A percentile compares a stretch with the other conserved stretches of the same genome.
Conservation (phyloP, 2,329 filamentous ascomycete genomes). For the Beauveria varroae region DNA sequence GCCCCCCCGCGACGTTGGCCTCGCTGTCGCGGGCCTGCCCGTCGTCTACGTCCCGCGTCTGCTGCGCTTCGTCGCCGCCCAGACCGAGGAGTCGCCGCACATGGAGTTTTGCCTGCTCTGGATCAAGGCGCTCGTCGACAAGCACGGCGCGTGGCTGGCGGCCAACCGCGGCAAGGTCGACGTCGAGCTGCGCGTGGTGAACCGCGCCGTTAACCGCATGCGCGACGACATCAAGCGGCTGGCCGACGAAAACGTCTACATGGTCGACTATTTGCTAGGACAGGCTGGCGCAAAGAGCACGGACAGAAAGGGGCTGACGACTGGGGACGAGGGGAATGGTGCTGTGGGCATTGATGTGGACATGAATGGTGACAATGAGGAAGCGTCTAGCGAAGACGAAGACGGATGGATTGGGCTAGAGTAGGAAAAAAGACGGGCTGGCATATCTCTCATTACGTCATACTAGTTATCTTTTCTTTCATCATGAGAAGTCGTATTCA, state of each 20-base stretch:
- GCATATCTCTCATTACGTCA: slow-evolving; percentile 4
- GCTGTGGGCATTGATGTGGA: slow-evolving; percentile 22
- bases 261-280: slow-evolving; percentile 70
- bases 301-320: slow-evolving; percentile 16
- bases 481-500: slow-evolving; percentile 7
- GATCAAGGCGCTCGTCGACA: slow-evolving; percentile 76
- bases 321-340: slow-evolving; percentile 15
- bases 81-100: slow-evolving; percentile 85
- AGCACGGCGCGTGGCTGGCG: slow-evolving; percentile 78
- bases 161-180: slow-evolving; percentile 74
- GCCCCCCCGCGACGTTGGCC: slow-evolving; percentile 63
- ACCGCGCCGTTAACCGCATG: slow-evolving; percentile 72
- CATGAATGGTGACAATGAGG: slow-evolving; percentile 25
- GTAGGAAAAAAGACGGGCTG: slow-evolving; percentile 20
- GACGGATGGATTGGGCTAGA: slow-evolving; percentile 44
- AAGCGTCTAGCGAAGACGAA: slow-evolving; percentile 30
- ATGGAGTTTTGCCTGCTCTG: slow-evolving; percentile 91
- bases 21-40: slow-evolving; percentile 74
- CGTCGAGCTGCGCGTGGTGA: slow-evolving; percentile 74
- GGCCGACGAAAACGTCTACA: slow-evolving; percentile 83
- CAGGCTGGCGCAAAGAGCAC: slow-evolving; percentile 33
- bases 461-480: not conserved
- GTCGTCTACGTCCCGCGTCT: slow-evolving; percentile 79
- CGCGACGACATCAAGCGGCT: slow-evolving; percentile 74
- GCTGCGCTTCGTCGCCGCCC: slow-evolving; percentile 77